Percentiles rank a stretch among this genome's conserved stretches.
phyloP scores from a whole-genome alignment of 2,329 filamentous ascomycete species.

The Trichoderma harzianum region DNA sequence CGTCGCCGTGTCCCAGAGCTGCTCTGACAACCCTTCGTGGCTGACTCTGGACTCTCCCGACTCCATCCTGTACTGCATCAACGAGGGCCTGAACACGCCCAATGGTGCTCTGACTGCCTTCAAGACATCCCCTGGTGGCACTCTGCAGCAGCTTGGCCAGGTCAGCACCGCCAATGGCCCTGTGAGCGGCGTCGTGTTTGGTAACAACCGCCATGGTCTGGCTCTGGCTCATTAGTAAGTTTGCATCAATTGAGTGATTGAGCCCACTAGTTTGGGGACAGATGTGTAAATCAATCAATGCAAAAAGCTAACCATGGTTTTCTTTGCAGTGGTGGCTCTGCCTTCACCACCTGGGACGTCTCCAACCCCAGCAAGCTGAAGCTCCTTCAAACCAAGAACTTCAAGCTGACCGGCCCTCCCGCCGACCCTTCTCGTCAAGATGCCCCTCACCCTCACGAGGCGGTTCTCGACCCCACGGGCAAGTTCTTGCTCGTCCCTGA shows the following conservation, averaged over 20 bases:
- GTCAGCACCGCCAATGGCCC: slow-evolving; percentile 39
- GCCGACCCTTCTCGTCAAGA: slow-evolving; percentile 48
- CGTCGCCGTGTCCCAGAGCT: slow-evolving; percentile 44
- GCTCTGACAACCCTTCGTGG: slow-evolving; percentile 57
- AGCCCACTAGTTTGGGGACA: not conserved
- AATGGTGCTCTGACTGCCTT: slow-evolving; percentile 49
- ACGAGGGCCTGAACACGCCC: slow-evolving; percentile 51
- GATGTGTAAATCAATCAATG: not conserved
- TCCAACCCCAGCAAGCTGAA: slow-evolving; percentile 36
- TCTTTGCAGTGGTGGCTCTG: slow-evolving; percentile 31
- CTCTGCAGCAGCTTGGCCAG: slow-evolving; percentile 37
- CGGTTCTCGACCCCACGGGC: slow-evolving; percentile 62
- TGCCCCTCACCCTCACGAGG: slow-evolving; percentile 60
- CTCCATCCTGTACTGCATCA: slow-evolving; percentile 54
- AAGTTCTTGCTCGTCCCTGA: slow-evolving; percentile 63
- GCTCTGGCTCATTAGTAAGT: slow-evolving; percentile 47
- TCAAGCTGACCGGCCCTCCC: slow-evolving; percentile 37
- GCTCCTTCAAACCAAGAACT: slow-evolving; percentile 37
- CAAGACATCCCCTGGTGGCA: slow-evolving; percentile 36
- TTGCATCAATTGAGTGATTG: not conserved
- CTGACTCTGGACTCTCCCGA: slow-evolving; percentile 52
- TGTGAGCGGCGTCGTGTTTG: slow-evolving; percentile 44
- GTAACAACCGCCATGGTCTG: slow-evolving; percentile 37
- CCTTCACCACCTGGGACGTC: slow-evolving; percentile 45
- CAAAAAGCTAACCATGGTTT: not conserved